Conservation (phyloP, 208 protist species). For the Trypanosoma mega region DNA sequence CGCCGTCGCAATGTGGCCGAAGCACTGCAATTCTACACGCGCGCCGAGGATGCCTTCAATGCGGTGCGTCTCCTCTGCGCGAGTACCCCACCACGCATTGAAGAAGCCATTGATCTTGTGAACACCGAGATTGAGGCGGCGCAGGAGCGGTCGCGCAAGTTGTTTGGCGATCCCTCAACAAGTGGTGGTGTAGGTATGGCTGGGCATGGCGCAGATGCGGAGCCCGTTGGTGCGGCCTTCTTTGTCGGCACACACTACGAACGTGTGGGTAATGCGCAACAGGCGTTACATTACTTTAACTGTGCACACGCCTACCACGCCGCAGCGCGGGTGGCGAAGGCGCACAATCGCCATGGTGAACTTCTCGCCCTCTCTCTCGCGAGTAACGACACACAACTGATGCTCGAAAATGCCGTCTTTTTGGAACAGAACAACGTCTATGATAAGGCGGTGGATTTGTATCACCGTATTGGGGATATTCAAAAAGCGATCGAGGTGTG, state of each 20-base stretch:
- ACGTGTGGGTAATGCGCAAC: constrained; percentile 44
- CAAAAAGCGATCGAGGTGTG: constrained; percentile 91
- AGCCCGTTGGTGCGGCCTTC: constrained; percentile 87
- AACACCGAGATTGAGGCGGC: constrained; percentile 61
- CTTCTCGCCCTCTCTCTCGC: constrained; percentile 72
- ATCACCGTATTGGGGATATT: constrained; percentile 92
- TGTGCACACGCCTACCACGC: constrained; percentile 87
- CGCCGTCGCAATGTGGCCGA: constrained; percentile 76
- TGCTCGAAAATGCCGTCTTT: constrained; percentile 88
- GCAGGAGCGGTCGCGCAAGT: constrained; percentile 43
- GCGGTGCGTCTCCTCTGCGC: constrained; percentile 91
- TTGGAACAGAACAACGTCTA: constrained; percentile 84
- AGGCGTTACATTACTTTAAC: constrained; percentile 90
- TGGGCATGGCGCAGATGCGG: constrained; percentile 34
- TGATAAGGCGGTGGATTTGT: constrained; percentile 93
- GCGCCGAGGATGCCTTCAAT: constrained; percentile 86
- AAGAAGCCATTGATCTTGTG: constrained; percentile 85
- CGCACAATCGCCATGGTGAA: constrained; percentile 64
- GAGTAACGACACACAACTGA: constrained; percentile 71
- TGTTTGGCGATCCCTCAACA: constrained; percentile 6
- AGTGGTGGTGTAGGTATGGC: neutral
- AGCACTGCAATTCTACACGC: constrained; percentile 91
- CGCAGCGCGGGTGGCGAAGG: constrained; percentile 86
- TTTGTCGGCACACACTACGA: constrained; percentile 93
- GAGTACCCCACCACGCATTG: constrained; percentile 68